Percentiles rank a stretch among this genome's conserved stretches.
phyloP scores from a whole-genome alignment of 345 rosid genomes.

The Citrus unshiu region DNA sequence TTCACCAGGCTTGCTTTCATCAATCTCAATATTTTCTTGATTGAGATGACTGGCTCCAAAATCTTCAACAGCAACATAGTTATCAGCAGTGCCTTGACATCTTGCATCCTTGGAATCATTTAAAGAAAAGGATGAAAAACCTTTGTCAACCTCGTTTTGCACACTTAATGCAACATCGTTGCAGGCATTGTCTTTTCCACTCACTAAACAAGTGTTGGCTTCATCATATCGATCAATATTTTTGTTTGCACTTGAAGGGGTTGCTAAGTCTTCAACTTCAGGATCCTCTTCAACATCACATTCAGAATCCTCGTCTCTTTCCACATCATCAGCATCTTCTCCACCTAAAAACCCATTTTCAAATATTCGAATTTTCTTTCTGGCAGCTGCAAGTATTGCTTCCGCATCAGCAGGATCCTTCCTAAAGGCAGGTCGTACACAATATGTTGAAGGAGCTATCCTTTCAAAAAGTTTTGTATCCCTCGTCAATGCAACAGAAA shows the following conservation, averaged over 20 bases:
- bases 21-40: slow-evolving; percentile 60
- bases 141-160: slow-evolving; percentile 41
- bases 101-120: slow-evolving; percentile 36
- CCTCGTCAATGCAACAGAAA: slow-evolving; percentile 98
- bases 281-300: slow-evolving; percentile 95
- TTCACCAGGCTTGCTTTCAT: slow-evolving; percentile 72
- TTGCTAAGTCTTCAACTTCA: slow-evolving; percentile 78
- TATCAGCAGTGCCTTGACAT: slow-evolving; percentile 32
- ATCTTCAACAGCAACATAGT: slow-evolving; percentile 32
- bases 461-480: slow-evolving; percentile 99
- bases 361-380: slow-evolving; percentile 87
- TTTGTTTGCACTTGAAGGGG: slow-evolving; percentile 46
- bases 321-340: slow-evolving; percentile 85
- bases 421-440: slow-evolving; percentile 85
- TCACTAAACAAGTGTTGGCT: slow-evolving; percentile 40
- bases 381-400: slow-evolving; percentile 79
- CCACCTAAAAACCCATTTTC: slow-evolving; percentile 84
- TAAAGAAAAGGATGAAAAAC: slow-evolving; percentile 34
- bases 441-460: slow-evolving; percentile 98
- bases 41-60: slow-evolving; percentile 28
- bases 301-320: slow-evolving; percentile 86
- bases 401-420: slow-evolving; percentile 96
- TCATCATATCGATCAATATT: slow-evolving; percentile 36
- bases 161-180: slow-evolving; percentile 28
- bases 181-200: slow-evolving; percentile 35